Base-by-base conservation (phyloP, 73 alveolate genomes). In the Symbiodinium pilosum region DNA sequence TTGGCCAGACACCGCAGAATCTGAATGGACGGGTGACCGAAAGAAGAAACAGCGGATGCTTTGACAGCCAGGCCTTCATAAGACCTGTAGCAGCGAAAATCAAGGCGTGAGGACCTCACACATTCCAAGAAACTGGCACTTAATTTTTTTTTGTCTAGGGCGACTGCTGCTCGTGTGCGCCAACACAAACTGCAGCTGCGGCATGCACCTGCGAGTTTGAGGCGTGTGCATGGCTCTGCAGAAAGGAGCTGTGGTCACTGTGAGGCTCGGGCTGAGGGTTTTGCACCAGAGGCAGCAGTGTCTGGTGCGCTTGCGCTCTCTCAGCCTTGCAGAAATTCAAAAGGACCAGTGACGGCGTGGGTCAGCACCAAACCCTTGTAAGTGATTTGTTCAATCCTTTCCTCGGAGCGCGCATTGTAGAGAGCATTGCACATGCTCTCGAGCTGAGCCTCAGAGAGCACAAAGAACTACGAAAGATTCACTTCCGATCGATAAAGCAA, bases 381-480 rank as follows among this genome's bases (percentile, higher is more conserved):
- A n/a, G n/a, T n/a, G n/a, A n/a, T n/a, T n/a, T n/a, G n/a, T n/a
- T n/a, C n/a, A n/a, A 73, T 14, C 86, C 32, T 28, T n/a, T 24
- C 95, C 95, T 88, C 95, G 14, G 89, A 71, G 64, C 89, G 87
- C 44, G 97, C 97, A n/a, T 92, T 92, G 97, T 92, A 92, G 32
- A 92, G 91, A 32, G 97, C 87, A 43, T 92, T 92, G 89, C 97
- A 92, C 97, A 92, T 42, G 42, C 89, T 92, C 59, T 92, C 89
- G 83, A 88, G 69, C 75, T 88, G 95, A 84, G 95, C 94, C 94
- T 87, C 21, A 54, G 77, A 2, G 32, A 32, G 38, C 32, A 28
- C 36, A 51, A 8, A 34, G 21, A 34, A 36, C 32, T 18, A 0
- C 34, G 21, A 43, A 6, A 16, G 69, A 43, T n/a, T n/a, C n/a